phyloP scores from a whole-genome alignment of 306 rosid species.

The Castanea crenata region DNA sequence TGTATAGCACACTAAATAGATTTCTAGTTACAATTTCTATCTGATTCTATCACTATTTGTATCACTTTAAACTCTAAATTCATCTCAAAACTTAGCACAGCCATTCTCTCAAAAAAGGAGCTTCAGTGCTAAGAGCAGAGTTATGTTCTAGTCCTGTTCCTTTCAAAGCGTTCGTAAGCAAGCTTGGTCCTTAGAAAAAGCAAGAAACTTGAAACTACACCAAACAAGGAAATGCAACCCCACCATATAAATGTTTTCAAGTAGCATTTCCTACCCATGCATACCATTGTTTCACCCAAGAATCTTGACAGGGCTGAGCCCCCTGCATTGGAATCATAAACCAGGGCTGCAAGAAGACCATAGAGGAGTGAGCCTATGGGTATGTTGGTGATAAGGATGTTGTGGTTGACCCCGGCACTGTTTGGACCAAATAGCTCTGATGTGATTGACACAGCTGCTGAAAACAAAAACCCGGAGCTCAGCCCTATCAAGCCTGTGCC shows the following conservation, averaged over 20 bases:
- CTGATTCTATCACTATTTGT: not conserved
- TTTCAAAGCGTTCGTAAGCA: conserved; percentile 53
- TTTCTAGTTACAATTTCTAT: not conserved
- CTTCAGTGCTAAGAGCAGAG: conserved; percentile 1
- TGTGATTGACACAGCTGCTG: conserved; percentile 45
- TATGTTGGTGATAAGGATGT: conserved; percentile 55
- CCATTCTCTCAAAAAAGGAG: not conserved
- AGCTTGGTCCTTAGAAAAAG: conserved; percentile 61
- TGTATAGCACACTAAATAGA: not conserved
- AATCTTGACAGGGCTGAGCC: not conserved
- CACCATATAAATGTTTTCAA: conserved; percentile 73
- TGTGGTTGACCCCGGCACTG: conserved; percentile 51
- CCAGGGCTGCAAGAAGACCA: conserved; percentile 59
- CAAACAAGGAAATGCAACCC: conserved; percentile 59
- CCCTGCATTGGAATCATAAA: conserved; percentile 56
- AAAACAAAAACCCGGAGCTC: conserved; percentile 50
- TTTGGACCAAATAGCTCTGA: conserved; percentile 54
- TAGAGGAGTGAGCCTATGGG: conserved; percentile 48
- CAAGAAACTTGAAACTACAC: conserved; percentile 57
- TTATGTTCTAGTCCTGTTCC: conserved; percentile 18
- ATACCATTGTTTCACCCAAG: conserved; percentile 45
- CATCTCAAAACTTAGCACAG: not conserved
- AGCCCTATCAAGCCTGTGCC: conserved; percentile 42
- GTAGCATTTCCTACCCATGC: conserved; percentile 74
- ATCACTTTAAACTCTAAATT: not conserved